These are phyloP conservation scores for Castanopsis chinensis DNA, from an alignment of 306 rosid genomes.

Conservation along the genomic window DNA sequence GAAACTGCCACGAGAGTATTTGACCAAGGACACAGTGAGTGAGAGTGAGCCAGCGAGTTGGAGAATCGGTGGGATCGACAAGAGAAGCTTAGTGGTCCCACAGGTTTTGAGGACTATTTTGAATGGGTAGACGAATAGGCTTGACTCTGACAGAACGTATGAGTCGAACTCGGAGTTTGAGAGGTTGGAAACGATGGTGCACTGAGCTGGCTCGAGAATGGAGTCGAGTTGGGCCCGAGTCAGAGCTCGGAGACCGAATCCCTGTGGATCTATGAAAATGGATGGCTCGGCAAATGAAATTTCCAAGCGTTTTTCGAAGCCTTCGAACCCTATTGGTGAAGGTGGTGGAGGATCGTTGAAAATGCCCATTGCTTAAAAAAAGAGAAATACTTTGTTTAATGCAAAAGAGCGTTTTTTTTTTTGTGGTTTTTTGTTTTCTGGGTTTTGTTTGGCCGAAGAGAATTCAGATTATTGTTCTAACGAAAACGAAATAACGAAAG, in stretches of 20 bases:
- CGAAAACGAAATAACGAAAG: background rate
- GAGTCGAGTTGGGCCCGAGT: constrained; percentile 44
- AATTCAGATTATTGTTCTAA: background rate
- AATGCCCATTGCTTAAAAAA: constrained; percentile 7
- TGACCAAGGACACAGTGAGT: constrained; percentile 37
- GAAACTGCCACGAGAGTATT: constrained; percentile 59
- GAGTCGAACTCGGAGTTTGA: constrained; percentile 54
- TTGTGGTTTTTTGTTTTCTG: background rate
- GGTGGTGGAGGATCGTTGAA: constrained; percentile 3
- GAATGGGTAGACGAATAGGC: constrained; percentile 47
- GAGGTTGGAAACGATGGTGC: constrained; percentile 53
- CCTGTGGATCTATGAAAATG: constrained; percentile 35
- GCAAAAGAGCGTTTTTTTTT: background rate
- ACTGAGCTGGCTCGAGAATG: constrained; percentile 50
- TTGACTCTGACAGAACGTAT: constrained; percentile 66
- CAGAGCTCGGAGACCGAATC: constrained; percentile 47
- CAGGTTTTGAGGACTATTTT: constrained; percentile 60
- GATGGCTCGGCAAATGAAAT: constrained; percentile 37
- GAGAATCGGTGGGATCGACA: constrained; percentile 41
- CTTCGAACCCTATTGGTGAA: constrained; percentile 61
- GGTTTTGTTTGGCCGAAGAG: background rate
- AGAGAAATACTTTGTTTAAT: background rate
- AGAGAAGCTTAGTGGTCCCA: constrained; percentile 56
- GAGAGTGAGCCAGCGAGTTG: constrained; percentile 36
- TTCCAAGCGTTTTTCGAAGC: constrained; percentile 63